Percentiles rank a stretch among this genome's conserved stretches.
These are phyloP conservation scores for Echinochloa phyllopogon DNA, from an alignment of 176 grass and related monocot species.

Conservation along the genomic window DNA sequence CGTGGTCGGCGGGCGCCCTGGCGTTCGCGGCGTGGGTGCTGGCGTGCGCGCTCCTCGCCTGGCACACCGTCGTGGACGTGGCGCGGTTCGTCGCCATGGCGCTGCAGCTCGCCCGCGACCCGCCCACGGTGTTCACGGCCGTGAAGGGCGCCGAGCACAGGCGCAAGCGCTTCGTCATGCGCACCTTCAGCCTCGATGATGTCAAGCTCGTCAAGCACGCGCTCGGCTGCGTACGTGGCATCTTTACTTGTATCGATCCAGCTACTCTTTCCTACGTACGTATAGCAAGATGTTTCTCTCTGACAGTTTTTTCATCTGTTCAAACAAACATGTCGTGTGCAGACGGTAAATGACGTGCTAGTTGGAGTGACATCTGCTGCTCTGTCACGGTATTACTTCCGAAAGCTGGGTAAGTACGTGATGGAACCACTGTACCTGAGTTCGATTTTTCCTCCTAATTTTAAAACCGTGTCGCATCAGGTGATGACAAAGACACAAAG, in stretches of 20 bases:
- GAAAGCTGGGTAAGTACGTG: conserved; percentile 49
- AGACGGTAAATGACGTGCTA: conserved; percentile 82
- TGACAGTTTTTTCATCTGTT: no score
- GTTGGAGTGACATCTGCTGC: conserved; percentile 53
- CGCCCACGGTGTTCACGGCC: conserved; percentile 47
- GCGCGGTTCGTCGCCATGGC: conserved; percentile 31
- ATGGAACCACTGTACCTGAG: no score
- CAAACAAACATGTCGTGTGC: not conserved
- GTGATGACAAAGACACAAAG: conserved; percentile 24
- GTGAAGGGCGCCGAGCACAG: conserved; percentile 37
- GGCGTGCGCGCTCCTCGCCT: conserved; percentile 37
- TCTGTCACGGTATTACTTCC: conserved; percentile 60
- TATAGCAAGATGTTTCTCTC: no score
- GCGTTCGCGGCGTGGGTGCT: conserved; percentile 19
- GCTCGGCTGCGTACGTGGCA: conserved; percentile 48
- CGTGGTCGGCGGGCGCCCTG: not conserved
- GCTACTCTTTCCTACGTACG: no score
- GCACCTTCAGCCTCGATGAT: conserved; percentile 51
- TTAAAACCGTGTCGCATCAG: not conserved
- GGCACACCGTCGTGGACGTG: conserved; percentile 59
- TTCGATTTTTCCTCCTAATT: no score
- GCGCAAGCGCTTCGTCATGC: conserved; percentile 53
- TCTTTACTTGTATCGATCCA: no score
- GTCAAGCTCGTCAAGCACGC: conserved; percentile 57
- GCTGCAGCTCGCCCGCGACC: conserved; percentile 46